A percentile compares a stretch with the other conserved stretches of the same genome.
Evolutionary conservation across 495 filamentous ascomycete species (phyloP).

Genomic region (Sordaria brevicollis): DNA sequence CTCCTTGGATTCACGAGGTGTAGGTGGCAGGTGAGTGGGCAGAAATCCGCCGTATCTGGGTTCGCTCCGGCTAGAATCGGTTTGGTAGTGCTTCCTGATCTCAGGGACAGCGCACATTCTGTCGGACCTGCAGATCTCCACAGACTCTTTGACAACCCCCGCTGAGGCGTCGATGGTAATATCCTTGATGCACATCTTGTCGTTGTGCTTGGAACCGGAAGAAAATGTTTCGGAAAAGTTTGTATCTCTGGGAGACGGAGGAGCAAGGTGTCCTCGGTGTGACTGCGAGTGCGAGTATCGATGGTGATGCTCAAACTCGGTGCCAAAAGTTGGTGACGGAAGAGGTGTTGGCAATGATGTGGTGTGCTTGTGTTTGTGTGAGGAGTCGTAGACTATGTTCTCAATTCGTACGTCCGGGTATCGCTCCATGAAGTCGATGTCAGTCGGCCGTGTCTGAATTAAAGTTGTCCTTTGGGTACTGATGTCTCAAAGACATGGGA

Average conservation of each 20-base stretch:
- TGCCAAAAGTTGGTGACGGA: not conserved
- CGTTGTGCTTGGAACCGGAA: slow-evolving; percentile 13
- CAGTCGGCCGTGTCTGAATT: slow-evolving; percentile 35
- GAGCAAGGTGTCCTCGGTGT: slow-evolving; percentile 3
- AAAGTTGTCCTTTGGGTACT: slow-evolving; percentile 21
- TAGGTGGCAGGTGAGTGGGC: slow-evolving; percentile 19
- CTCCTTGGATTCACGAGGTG: slow-evolving; percentile 29
- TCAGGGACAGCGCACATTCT: slow-evolving; percentile 15
- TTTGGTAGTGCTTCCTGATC: slow-evolving; percentile 15
- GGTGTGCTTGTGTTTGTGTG: slow-evolving; percentile 11
- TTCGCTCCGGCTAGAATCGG: slow-evolving; percentile 10
- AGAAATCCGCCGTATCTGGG: slow-evolving; percentile 16
- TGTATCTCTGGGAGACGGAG: slow-evolving; percentile 8
- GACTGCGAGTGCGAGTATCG: not conserved
- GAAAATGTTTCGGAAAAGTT: slow-evolving; percentile 11
- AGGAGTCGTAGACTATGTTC: slow-evolving; percentile 18
- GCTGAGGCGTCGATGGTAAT: slow-evolving; percentile 26
- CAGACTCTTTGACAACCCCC: slow-evolving; percentile 18
- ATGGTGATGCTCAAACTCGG: not conserved
- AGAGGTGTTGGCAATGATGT: not conserved
- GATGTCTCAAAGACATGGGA: slow-evolving; percentile 34
- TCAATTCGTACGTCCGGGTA: slow-evolving; percentile 19
- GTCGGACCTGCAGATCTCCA: slow-evolving; percentile 16
- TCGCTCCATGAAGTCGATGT: slow-evolving; percentile 10
- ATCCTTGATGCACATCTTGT: slow-evolving; percentile 35